Evolutionary conservation across 352 stramenopile genomes (phyloP).

Genomic region (Pythium graminicola): DNA sequence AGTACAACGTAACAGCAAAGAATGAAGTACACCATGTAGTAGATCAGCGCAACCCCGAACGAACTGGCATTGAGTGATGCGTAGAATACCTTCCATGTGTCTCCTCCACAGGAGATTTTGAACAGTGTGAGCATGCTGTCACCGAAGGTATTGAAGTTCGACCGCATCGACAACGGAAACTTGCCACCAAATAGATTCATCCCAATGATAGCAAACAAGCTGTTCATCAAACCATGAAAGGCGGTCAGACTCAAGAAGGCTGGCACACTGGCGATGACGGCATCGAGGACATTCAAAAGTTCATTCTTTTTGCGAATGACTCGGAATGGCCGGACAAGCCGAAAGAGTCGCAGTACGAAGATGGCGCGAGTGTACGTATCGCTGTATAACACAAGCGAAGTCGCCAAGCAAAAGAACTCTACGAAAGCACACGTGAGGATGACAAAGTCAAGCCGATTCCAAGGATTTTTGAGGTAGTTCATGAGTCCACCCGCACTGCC

Average conservation of each 20-base stretch:
- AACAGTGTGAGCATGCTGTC: slow-evolving; percentile 82
- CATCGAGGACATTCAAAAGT: slow-evolving; percentile 62
- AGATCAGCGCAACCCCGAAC: slow-evolving; percentile 49
- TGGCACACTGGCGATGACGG: slow-evolving; percentile 56
- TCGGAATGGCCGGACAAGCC: slow-evolving; percentile 65
- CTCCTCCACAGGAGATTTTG: slow-evolving; percentile 76
- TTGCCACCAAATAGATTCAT: slow-evolving; percentile 80
- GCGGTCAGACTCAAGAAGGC: slow-evolving; percentile 56
- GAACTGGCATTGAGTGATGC: slow-evolving; percentile 55
- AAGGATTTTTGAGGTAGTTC: slow-evolving; percentile 69
- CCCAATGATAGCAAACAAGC: slow-evolving; percentile 74
- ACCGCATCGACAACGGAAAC: slow-evolving; percentile 60
- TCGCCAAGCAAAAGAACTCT: slow-evolving; percentile 59
- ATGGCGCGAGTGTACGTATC: slow-evolving; percentile 64
- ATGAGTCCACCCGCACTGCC: slow-evolving; percentile 45
- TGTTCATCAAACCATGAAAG: slow-evolving; percentile 62
- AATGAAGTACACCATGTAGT: slow-evolving; percentile 72
- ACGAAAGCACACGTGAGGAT: slow-evolving; percentile 55
- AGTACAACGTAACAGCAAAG: slow-evolving; percentile 61
- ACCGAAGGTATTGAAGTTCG: slow-evolving; percentile 80
- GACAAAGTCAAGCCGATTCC: slow-evolving; percentile 75
- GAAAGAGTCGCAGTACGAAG: slow-evolving; percentile 77
- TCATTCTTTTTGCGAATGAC: slow-evolving; percentile 72
- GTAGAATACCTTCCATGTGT: slow-evolving; percentile 78
- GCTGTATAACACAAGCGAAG: slow-evolving; percentile 50